Conservation (phyloP, 2,329 filamentous ascomycete species). For the Parafenestella ontariensis region DNA sequence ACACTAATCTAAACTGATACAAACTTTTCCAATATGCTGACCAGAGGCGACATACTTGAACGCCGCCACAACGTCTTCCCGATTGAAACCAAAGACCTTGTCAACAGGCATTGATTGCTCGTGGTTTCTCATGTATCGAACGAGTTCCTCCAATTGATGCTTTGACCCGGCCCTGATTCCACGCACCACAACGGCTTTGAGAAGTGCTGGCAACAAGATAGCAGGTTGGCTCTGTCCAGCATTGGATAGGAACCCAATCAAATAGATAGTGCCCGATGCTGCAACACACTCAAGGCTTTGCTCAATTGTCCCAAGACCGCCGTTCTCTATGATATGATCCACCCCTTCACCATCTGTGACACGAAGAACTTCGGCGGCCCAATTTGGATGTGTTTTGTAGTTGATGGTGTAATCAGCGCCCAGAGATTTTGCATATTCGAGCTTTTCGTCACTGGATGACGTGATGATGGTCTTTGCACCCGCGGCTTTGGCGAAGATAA, state of each 20-base stretch:
- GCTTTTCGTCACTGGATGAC: conserved; percentile 60
- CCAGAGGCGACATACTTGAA: conserved; percentile 45
- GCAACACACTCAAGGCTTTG: conserved; percentile 57
- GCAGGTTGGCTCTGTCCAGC: background rate
- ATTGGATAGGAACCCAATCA: conserved; percentile 52
- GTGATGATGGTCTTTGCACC: conserved; percentile 56
- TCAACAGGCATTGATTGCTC: conserved; percentile 30
- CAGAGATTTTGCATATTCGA: conserved; percentile 49
- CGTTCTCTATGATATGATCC: conserved; percentile 53
- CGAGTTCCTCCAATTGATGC: conserved; percentile 54
- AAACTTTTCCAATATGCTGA: conserved; percentile 38
- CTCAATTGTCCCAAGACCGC: conserved; percentile 44
- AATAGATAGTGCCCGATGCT: conserved; percentile 54
- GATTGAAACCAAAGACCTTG: conserved; percentile 38
- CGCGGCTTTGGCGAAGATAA: conserved; percentile 48
- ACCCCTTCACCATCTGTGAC: conserved; percentile 56
- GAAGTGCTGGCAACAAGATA: conserved; percentile 28
- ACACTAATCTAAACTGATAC: conserved; percentile 11
- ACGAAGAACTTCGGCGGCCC: conserved; percentile 54
- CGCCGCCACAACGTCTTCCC: conserved; percentile 39
- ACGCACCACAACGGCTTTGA: conserved; percentile 45
- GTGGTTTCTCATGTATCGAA: too few species aligned
- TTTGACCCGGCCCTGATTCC: conserved; percentile 66
- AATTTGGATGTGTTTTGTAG: conserved; percentile 56
- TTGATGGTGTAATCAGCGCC: conserved; percentile 59